Evolutionary conservation across 2,329 filamentous ascomycete species (phyloP).

Genomic region (Pyrenophora graminea): DNA sequence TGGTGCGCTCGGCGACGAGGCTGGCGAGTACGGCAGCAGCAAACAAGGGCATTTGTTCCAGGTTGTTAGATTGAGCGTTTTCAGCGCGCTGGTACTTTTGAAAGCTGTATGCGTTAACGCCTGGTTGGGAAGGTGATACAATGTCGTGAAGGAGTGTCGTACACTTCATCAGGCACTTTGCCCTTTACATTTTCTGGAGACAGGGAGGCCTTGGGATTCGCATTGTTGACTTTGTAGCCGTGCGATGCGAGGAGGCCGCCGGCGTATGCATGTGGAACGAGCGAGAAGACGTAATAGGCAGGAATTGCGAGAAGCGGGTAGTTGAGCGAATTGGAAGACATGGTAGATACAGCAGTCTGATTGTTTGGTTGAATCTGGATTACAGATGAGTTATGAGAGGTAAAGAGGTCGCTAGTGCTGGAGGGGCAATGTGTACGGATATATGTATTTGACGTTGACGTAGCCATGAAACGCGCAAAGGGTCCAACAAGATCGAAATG

Average conservation of each 20-base stretch:
- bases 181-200: slow-evolving; percentile 27
- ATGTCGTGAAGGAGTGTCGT: neutral
- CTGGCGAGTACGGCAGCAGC: slow-evolving; percentile 29
- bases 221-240: slow-evolving; percentile 33
- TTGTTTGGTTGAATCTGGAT: neutral
- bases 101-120: slow-evolving; percentile 13
- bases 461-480: neutral
- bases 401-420: neutral
- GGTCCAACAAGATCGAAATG: neutral
- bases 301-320: slow-evolving; percentile 35
- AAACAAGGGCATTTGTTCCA: slow-evolving; percentile 34
- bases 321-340: slow-evolving; percentile 27
- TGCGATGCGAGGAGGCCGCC: slow-evolving; percentile 13
- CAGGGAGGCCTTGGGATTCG: slow-evolving; percentile 31
- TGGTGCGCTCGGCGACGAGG: slow-evolving; percentile 29
- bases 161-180: slow-evolving; percentile 32
- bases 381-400: neutral
- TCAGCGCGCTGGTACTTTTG: slow-evolving; percentile 35
- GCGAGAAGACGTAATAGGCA: slow-evolving; percentile 33
- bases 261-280: slow-evolving; percentile 29
- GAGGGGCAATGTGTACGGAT: neutral
- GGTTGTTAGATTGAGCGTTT: slow-evolving; percentile 30
- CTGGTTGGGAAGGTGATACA: accelerated
- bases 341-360: neutral
- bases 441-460: neutral